Base-by-base conservation (phyloP, 306 rosid genomes). In the Quercus alba region DNA sequence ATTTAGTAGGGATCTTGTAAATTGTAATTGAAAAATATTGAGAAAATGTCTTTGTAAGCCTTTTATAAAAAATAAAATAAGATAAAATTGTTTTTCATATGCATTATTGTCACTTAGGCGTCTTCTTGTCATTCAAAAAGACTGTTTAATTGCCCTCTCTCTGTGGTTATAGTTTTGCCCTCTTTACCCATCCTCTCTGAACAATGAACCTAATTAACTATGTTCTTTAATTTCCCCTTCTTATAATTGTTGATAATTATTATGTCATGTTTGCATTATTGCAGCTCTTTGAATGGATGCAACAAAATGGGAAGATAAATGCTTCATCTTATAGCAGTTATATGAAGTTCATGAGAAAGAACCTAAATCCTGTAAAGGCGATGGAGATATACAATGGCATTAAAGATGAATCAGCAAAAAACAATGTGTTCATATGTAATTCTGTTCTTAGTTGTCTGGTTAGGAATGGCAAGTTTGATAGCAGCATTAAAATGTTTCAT, bases 251-350 rank as follows among this genome's bases (percentile, higher is more conserved):
- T 17, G 7, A 35, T 20, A 21, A 46, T 18, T 23, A 14, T 55
- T 30, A 41, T 8, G 4, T 18, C n/a, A 28, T 55, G 6, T 38
- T 49, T 69, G 67, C 54, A 63, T 81, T 26, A 63, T 82, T 88
- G 85, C 95, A 94, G 99, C 87, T 91, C 25, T 94, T 93, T 91
- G 82, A 83, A 75, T 94, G 99, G 97, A 94, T 94, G 99, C 91
- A 85, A 87, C 85, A 91, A 75, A 91, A 84, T 52, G 83, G 85
- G 57, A 91, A 94, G 93, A 54, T 89, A 31, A 85, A 89, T 81
- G 87, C 72, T 20, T 84, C 91, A 23, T 88, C 99, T 56, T 94
- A 93, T 83, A 84, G 93, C 57, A 83, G 86, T 82, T 94, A 91
- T 31, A 80, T 90, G 35, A 94, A 81, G 86, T 90, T 88, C 85